Conservation (phyloP, 331 rosid genomes). For the Cucumis variabilis region DNA sequence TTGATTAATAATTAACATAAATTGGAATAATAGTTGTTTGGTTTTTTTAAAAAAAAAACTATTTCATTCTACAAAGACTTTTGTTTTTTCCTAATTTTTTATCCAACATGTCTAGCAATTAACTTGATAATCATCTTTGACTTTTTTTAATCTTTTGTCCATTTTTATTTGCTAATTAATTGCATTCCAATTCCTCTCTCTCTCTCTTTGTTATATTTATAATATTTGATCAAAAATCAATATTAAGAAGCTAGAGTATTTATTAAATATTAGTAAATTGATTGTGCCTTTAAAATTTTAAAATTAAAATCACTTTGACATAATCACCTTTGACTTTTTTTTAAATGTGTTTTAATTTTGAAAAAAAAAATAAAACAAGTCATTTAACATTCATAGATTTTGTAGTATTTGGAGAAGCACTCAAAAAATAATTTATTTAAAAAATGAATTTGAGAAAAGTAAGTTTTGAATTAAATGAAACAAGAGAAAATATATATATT, state of each 20-base stretch:
- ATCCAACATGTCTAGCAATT: slow-evolving; percentile 17
- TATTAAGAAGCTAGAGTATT: not conserved
- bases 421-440: no score
- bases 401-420: not conserved
- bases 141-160: not conserved
- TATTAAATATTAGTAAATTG: not conserved
- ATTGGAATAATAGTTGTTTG: slow-evolving; percentile 21
- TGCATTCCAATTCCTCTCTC: not conserved
- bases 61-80: slow-evolving; percentile 3
- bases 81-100: not conserved
- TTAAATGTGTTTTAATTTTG: no score
- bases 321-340: not conserved
- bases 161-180: not conserved
- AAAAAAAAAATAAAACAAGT: no score
- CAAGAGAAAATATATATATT: no score
- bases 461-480: no score
- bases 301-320: not conserved
- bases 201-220: not conserved
- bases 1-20: slow-evolving; percentile 6
- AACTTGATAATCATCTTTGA: slow-evolving; percentile 22
- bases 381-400: not conserved
- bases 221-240: not conserved
- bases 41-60: not conserved
- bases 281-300: not conserved
- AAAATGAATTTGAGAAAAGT: no score